These are phyloP conservation scores for Mitragyna speciosa DNA, from an alignment of 257 asterid genomes.

Conservation along the genomic window DNA sequence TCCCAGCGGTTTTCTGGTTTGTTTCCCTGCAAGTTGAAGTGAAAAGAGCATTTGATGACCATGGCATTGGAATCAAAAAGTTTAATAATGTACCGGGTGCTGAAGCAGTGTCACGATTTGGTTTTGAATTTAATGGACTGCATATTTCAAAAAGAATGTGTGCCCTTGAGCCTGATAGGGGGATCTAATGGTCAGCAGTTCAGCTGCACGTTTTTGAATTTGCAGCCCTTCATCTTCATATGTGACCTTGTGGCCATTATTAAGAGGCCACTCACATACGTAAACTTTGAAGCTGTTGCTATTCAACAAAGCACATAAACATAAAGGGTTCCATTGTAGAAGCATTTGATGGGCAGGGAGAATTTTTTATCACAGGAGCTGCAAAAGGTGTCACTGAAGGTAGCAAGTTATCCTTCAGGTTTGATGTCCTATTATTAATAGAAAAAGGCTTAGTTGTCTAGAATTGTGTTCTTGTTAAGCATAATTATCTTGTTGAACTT, in stretches of 20 bases:
- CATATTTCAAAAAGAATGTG: background rate
- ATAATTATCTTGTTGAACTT: background rate
- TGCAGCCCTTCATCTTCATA: background rate
- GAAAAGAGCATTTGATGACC: background rate
- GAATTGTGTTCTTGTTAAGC: background rate
- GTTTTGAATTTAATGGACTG: background rate
- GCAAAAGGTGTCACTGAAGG: background rate
- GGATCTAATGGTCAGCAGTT: background rate
- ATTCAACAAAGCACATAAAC: background rate
- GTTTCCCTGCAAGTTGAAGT: background rate
- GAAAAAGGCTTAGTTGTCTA: background rate
- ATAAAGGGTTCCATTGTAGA: background rate
- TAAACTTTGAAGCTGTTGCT: background rate
- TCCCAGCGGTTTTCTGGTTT: background rate
- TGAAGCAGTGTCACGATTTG: background rate
- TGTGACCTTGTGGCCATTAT: background rate
- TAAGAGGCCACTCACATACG: background rate
- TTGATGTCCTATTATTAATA: background rate
- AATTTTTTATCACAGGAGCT: background rate
- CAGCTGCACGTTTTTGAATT: background rate
- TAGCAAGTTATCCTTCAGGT: background rate
- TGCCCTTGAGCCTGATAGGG: background rate
- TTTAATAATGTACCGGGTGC: background rate
- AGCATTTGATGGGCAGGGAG: background rate
- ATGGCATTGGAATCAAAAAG: background rate